Conservation (phyloP, 1,284 basidiomycete species). For the Pseudozyma sp. region DNA sequence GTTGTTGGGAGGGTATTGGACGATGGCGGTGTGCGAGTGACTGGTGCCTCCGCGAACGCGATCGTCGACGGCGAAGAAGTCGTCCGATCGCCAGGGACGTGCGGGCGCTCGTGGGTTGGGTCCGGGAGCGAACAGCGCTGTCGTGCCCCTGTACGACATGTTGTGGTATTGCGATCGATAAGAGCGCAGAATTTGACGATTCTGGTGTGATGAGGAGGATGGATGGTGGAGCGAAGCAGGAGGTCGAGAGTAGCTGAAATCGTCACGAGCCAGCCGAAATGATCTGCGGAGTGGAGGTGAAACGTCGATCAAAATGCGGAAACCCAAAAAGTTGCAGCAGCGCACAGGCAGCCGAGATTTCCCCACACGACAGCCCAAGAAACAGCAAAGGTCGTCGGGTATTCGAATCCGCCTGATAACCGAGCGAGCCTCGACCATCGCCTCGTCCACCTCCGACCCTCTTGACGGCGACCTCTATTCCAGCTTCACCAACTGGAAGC, state of each 20-base stretch:
- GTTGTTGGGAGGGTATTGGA: constrained; percentile 45
- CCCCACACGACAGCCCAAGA: constrained; percentile 2
- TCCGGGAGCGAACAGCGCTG: constrained; percentile 38
- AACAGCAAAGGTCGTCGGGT: not conserved
- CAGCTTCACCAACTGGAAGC: not conserved
- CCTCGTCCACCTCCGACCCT: not conserved
- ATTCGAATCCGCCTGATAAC: constrained; percentile 2
- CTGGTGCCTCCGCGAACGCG: constrained; percentile 71
- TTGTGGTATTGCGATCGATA: not conserved
- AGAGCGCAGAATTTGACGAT: not conserved
- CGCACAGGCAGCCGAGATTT: not conserved
- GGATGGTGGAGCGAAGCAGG: constrained; percentile 1
- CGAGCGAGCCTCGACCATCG: constrained; percentile 1
- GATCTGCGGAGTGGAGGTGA: not conserved
- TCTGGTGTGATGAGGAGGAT: not conserved
- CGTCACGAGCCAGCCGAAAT: not conserved
- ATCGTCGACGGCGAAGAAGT: constrained; percentile 71
- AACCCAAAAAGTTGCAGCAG: not conserved
- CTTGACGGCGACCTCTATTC: not conserved
- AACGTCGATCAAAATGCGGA: not conserved
- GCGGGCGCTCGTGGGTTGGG: constrained; percentile 39
- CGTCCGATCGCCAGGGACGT: constrained; percentile 42
- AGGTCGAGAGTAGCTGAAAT: not conserved
- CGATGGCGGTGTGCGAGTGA: constrained; percentile 68
- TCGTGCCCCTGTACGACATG: constrained; percentile 42